Percentiles rank a stretch among this genome's conserved stretches.
Evolutionary conservation across 768 basidiomycete genomes (phyloP).

Genomic region (Sporobolomyces roseus): DNA sequence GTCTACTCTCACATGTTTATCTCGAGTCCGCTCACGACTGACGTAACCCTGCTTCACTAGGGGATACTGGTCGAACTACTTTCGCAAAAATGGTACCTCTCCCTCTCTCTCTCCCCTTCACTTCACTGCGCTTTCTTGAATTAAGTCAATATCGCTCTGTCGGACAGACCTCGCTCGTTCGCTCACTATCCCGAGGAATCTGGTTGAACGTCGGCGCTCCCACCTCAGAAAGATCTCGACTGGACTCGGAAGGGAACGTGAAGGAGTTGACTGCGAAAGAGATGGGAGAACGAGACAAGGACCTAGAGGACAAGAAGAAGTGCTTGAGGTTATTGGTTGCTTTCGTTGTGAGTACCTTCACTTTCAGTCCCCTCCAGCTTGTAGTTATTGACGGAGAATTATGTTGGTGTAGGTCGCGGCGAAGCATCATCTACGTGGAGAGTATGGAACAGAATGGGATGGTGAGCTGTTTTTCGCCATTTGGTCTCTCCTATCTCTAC

Average conservation of each 20-base stretch:
- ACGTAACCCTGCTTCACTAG: not conserved
- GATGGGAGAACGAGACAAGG: slow-evolving; percentile 16
- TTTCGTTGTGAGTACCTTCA: too few species aligned
- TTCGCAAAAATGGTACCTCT: slow-evolving; percentile 26
- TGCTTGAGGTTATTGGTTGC: slow-evolving; percentile 39
- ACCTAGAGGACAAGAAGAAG: slow-evolving; percentile 39
- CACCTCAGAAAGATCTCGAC: not conserved
- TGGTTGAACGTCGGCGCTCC: slow-evolving; percentile 39
- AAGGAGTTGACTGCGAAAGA: not conserved
- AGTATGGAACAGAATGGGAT: slow-evolving; percentile 39
- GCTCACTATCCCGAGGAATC: slow-evolving; percentile 21
- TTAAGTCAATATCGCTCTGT: not conserved
- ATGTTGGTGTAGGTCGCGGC: too few species aligned
- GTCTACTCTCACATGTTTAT: not conserved
- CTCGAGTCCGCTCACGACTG: too few species aligned
- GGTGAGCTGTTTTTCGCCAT: slow-evolving; percentile 6
- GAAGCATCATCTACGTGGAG: slow-evolving; percentile 43
- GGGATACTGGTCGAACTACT: slow-evolving; percentile 30
- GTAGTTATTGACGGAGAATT: too few species aligned
- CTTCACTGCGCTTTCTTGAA: not conserved
- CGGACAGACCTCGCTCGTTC: slow-evolving; percentile 17
- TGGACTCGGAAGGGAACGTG: slow-evolving; percentile 1
- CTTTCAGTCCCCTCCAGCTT: too few species aligned
- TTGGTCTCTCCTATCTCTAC: too few species aligned
- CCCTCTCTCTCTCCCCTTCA: not conserved